Base-by-base conservation (phyloP, 2,329 filamentous ascomycete genomes). In the Westerdykella aurantiaca region DNA sequence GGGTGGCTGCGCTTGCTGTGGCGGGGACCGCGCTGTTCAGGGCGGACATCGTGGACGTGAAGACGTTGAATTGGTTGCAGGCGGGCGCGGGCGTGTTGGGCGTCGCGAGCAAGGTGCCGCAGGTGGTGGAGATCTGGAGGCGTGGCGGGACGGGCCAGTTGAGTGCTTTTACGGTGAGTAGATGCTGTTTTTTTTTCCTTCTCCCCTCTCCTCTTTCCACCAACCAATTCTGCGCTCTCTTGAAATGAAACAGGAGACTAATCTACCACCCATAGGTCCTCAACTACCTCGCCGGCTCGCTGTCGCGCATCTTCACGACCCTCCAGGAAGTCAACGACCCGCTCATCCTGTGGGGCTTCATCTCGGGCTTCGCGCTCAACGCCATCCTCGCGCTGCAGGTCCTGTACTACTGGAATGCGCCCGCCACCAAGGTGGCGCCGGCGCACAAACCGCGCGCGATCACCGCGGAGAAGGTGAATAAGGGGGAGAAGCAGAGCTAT, bases 251-350 rank as follows among this genome's bases (percentile, higher is more conserved):
- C 6, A 17, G 39, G 43, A 23, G 40, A 17, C 44, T 33, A 46
- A 41, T 40, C 21, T 14, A 37, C 16, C 9, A 38, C 38, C 5
- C 37, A 45, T 59, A 96, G 90, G 89, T 98, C 56, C 95, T 98
- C 79, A 97, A 96, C 76, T 98, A 95, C 71, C 87, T 98, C 60
- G 77, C 83, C 57, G 93, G 94, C 33, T 95, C 89, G 35, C 80
- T 97, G 46, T 87, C 88, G 21, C 86, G 93, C 64, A 95, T 98
- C 72, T 98, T 96, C 71, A 98, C 93, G 25, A 98, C 94, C 7
- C 75, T 98, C 45, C 90, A 97, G 64, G 93, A 98, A 74, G 93
- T 98, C 47, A 86, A 95, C 67, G 93, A 98, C 70, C 90, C 90
- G 71, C 77, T 97, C 46, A 97, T 98, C 59, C 79, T 98, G 21